Evolutionary conservation across 331 rosid genomes (phyloP), one percentile per base, ranked within the genome.

Genomic region (Rosa hybrid): DNA sequence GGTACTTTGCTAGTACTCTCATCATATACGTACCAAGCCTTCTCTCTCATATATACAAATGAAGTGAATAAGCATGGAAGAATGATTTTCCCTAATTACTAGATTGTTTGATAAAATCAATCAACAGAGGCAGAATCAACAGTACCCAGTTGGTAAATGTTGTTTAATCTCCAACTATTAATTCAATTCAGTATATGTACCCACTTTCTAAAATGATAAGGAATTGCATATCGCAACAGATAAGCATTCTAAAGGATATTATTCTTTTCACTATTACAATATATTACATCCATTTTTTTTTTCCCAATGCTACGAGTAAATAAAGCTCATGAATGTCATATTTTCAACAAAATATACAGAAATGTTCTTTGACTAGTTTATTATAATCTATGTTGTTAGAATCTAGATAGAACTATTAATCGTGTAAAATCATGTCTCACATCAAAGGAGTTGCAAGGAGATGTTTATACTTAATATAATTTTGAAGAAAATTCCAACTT

Each of bases 211-310:
- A 75, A 46, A 63, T 25, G 80, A 76, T 76, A 62, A 10, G 48
- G 80, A 76, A 63, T 62, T 63, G 72, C 45, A 17, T 23, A 18
- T 68, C 72, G 62, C 7, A 25, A 76, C 45, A 76, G 79, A 25
- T 45, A 3, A 25, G 27, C 45, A 23, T 63, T 41, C 14, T 46
- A 12, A 63, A 46, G 50, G 80, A 76, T 76, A 76, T 76, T 62
- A 18, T 76, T 76, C 79, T 49, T 2, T 51, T 57, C 72, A 62
- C 39, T 62, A 44, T 25, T 62, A 9, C 18, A 21, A 20, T 20
- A 45, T 75, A 6, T 41, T 12, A 39, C 53, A 34, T 12, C 25
- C 2, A 71, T 44, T 44, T 2, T 20, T 46, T 45, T 18, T 46
- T 30, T 30, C 34, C 16, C 57, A 12, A 48, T 14, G 59, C 7